Conservation (phyloP, 2,329 filamentous ascomycete genomes). For the Plenodomus lindquistii region DNA sequence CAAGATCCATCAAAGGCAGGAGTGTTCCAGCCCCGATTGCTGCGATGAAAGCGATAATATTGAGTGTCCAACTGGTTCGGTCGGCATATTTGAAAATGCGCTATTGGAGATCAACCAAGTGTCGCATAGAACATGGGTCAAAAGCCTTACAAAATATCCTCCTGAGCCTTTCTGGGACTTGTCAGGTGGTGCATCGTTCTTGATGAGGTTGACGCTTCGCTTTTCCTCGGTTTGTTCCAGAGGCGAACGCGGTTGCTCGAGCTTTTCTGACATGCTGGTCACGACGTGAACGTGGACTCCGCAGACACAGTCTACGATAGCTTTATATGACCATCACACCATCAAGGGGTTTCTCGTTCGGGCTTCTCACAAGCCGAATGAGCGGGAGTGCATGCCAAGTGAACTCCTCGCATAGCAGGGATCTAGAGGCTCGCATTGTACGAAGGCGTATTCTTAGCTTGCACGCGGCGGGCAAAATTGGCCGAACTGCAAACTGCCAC, state of each 20-base stretch:
- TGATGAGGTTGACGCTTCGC: neutral
- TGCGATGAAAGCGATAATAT: slow-evolving; percentile 36
- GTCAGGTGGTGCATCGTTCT: slow-evolving; percentile 9
- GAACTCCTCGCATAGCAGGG: too few relatives aligned
- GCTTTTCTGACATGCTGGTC: slow-evolving; percentile 11
- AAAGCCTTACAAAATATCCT: slow-evolving; percentile 28
- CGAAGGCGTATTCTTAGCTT: neutral
- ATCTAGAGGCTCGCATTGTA: too few relatives aligned
- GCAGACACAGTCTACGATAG: neutral
- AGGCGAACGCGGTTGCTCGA: slow-evolving; percentile 8
- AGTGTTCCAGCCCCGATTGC: slow-evolving; percentile 51
- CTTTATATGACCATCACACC: neutral
- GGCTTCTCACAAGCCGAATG: neutral
- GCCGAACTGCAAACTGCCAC: too few relatives aligned
- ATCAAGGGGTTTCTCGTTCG: neutral
- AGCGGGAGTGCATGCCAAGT: neutral
- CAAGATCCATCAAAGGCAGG: slow-evolving; percentile 56
- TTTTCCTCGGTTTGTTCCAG: slow-evolving; percentile 5
- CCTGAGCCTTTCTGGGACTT: slow-evolving; percentile 22
- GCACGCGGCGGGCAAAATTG: too few relatives aligned
- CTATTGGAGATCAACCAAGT: slow-evolving; percentile 9
- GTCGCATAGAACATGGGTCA: neutral
- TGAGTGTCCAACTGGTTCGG: slow-evolving; percentile 34
- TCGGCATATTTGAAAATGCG: slow-evolving; percentile 44
- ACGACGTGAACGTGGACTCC: neutral